Evolutionary conservation across 164 flowering plant genomes (phyloP).

Genomic region (Sextonia rubra): DNA sequence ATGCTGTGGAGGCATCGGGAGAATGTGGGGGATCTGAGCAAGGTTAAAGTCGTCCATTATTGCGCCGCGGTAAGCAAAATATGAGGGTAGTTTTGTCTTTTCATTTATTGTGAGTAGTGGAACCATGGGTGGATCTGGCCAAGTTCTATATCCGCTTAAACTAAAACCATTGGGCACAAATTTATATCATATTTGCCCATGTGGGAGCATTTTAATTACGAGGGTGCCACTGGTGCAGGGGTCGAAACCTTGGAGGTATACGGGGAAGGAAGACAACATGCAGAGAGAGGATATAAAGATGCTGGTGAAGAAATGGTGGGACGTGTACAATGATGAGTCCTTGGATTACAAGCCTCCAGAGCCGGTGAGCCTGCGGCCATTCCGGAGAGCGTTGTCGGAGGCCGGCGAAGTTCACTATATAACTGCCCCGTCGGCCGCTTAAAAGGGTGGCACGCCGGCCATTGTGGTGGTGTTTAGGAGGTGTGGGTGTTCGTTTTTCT

Average conservation of each 20-base stretch:
- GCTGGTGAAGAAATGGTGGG: slow-evolving; percentile 73
- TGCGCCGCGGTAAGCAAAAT: slow-evolving; percentile 46
- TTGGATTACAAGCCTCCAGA: slow-evolving; percentile 35
- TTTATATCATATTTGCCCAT: not conserved
- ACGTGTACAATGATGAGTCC: slow-evolving; percentile 55
- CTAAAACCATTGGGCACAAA: too few relatives aligned
- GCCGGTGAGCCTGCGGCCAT: slow-evolving; percentile 10
- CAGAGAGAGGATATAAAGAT: slow-evolving; percentile 66
- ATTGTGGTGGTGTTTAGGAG: not conserved
- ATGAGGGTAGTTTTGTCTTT: not conserved
- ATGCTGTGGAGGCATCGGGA: slow-evolving; percentile 67
- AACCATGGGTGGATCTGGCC: too few relatives aligned
- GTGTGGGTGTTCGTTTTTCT: too few relatives aligned
- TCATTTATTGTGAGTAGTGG: too few relatives aligned
- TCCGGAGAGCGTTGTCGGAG: slow-evolving; percentile 35
- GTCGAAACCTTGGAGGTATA: slow-evolving; percentile 85
- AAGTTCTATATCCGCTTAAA: not conserved
- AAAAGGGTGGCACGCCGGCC: not conserved
- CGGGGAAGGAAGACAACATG: slow-evolving; percentile 82
- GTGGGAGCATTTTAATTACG: not conserved
- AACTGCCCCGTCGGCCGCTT: slow-evolving; percentile 53
- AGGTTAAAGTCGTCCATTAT: slow-evolving; percentile 56
- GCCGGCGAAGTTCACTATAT: slow-evolving; percentile 27
- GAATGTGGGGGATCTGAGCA: slow-evolving; percentile 28
- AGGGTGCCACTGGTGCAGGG: slow-evolving; percentile 30